phyloP scores from a whole-genome alignment of 805 yeast genomes.

The Kluyveromyces wickerhamii region DNA sequence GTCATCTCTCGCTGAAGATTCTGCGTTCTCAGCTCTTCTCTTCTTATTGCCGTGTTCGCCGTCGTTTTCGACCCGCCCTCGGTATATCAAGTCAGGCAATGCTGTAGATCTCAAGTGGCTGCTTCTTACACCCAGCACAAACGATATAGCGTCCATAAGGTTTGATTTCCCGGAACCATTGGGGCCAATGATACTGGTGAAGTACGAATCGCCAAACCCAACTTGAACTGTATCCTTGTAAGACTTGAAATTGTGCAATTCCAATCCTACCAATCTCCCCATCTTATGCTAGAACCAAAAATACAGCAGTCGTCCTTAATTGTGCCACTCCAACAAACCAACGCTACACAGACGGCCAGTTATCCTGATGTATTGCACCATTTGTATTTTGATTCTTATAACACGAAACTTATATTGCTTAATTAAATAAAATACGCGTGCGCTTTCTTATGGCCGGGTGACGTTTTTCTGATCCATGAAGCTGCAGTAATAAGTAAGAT shows the following conservation, averaged over 20 bases:
- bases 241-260: slow-evolving; percentile 83
- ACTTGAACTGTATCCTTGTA: slow-evolving; percentile 68
- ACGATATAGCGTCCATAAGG: slow-evolving; percentile 95
- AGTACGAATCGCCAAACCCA: slow-evolving; percentile 75
- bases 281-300: no score
- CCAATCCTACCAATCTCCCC: slow-evolving; percentile 80
- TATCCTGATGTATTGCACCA: no score
- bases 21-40: slow-evolving; percentile 11
- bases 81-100: slow-evolving; percentile 69
- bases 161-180: slow-evolving; percentile 97
- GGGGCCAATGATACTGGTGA: slow-evolving; percentile 94
- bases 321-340: no score
- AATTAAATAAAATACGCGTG: no score
- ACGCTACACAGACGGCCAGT: no score
- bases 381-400: no score
- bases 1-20: slow-evolving; percentile 3
- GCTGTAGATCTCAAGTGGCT: slow-evolving; percentile 66
- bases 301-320: no score
- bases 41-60: slow-evolving; percentile 21
- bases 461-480: no score
- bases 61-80: slow-evolving; percentile 43
- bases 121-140: slow-evolving; percentile 80
- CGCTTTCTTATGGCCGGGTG: no score
- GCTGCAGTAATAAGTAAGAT: no score
- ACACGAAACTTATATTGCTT: no score